Conservation (phyloP, 2,329 filamentous ascomycete genomes). For the Phoma sp. region DNA sequence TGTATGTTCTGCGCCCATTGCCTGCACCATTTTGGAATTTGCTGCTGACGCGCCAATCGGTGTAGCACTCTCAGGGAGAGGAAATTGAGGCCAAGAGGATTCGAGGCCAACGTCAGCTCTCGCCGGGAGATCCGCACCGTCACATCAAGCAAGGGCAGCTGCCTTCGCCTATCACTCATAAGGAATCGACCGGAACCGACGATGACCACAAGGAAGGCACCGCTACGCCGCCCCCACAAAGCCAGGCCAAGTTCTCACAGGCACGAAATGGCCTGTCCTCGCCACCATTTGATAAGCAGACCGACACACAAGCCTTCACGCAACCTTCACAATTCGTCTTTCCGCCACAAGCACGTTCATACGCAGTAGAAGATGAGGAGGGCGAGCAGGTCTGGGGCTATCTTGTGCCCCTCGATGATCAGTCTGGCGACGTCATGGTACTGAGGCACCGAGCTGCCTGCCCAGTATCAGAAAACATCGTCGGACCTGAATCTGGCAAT, state of each 20-base stretch:
- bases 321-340: conserved; percentile 88
- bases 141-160: conserved; percentile 63
- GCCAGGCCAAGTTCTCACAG: conserved; percentile 38
- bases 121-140: conserved; percentile 59
- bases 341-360: conserved; percentile 72
- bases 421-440: conserved; percentile 72
- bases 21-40: background rate
- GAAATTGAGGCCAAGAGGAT: conserved; percentile 78
- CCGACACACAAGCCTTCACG: conserved; percentile 67
- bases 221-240: conserved; percentile 65
- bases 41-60: conserved; percentile 28
- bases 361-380: conserved; percentile 84
- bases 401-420: conserved; percentile 78
- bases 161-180: conserved; percentile 79
- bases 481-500: conserved; percentile 46
- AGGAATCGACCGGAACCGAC: conserved; percentile 65
- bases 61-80: conserved; percentile 70
- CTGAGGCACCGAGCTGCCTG: conserved; percentile 77
- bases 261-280: conserved; percentile 56
- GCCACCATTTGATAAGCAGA: conserved; percentile 51
- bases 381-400: conserved; percentile 95
- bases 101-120: conserved; percentile 72
- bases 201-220: conserved; percentile 71
- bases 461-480: conserved; percentile 58
- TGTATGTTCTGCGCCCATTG: conserved; percentile 58